Conservation (phyloP, 2,329 filamentous ascomycete genomes). For the Drechslera avenae region DNA sequence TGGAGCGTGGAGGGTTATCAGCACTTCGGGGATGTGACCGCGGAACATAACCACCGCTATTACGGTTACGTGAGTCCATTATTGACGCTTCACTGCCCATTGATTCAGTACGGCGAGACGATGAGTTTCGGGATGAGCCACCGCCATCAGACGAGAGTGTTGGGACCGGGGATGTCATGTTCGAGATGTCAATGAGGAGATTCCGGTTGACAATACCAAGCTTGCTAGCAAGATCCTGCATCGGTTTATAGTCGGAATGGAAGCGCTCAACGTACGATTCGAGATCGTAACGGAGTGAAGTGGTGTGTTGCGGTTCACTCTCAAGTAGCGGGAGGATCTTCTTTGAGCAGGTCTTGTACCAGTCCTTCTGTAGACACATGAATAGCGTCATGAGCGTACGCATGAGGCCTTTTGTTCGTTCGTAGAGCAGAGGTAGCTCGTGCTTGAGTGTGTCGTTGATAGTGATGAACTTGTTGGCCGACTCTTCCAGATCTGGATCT, state of each 20-base stretch:
- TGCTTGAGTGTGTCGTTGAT: slow-evolving; percentile 93
- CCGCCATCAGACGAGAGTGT: slow-evolving; percentile 50
- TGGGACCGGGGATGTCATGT: slow-evolving; percentile 62
- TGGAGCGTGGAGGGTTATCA: slow-evolving; percentile 38
- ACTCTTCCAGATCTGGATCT: slow-evolving; percentile 82
- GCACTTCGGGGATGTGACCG: slow-evolving; percentile 32
- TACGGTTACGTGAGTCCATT: slow-evolving; percentile 54
- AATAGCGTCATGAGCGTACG: slow-evolving; percentile 83
- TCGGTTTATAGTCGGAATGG: slow-evolving; percentile 75
- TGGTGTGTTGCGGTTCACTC: slow-evolving; percentile 49
- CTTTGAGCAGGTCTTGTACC: slow-evolving; percentile 82
- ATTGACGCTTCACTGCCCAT: slow-evolving; percentile 47
- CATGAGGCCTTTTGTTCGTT: slow-evolving; percentile 80
- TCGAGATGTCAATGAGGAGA: slow-evolving; percentile 62
- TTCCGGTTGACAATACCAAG: slow-evolving; percentile 80
- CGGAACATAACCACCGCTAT: slow-evolving; percentile 66
- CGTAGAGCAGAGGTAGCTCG: slow-evolving; percentile 84
- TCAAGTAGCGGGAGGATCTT: slow-evolving; percentile 79
- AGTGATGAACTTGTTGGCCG: slow-evolving; percentile 86
- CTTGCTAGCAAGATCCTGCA: slow-evolving; percentile 69
- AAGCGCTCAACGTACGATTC: slow-evolving; percentile 78
- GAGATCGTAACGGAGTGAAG: slow-evolving; percentile 66
- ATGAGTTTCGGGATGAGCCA: slow-evolving; percentile 49
- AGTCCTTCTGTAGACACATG: slow-evolving; percentile 79
- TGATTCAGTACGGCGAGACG: slow-evolving; percentile 52